Conservation (phyloP, 768 basidiomycete species). For the Ephemerocybe angulata region DNA sequence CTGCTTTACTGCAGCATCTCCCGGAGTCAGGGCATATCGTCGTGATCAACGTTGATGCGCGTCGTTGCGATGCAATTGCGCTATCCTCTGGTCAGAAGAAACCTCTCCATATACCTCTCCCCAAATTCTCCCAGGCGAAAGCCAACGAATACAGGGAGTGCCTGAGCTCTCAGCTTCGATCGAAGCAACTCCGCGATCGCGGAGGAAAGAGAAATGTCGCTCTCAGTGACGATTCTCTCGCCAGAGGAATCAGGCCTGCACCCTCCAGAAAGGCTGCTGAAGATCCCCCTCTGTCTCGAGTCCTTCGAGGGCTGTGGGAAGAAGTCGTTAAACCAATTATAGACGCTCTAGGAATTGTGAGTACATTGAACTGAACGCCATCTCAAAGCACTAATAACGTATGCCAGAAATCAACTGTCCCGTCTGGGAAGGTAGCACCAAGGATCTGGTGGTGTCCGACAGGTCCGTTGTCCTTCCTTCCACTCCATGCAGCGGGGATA, state of each 20-base stretch:
- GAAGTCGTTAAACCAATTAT: slow-evolving; percentile 9
- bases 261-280: background rate
- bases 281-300: background rate
- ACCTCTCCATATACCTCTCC: slow-evolving; percentile 13
- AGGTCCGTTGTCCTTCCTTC: slow-evolving; percentile 20
- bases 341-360: background rate
- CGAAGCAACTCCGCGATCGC: too few species aligned
- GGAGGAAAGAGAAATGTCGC: too few species aligned
- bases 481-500: slow-evolving; percentile 17
- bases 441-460: slow-evolving; percentile 28
- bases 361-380: too few species aligned
- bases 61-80: slow-evolving; percentile 21
- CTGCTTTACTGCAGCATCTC: slow-evolving; percentile 9
- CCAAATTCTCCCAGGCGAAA: too few species aligned
- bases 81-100: slow-evolving; percentile 5
- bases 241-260: too few species aligned
- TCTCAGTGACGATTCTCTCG: too few species aligned
- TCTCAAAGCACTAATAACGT: too few species aligned
- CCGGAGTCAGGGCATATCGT: slow-evolving; percentile 17
- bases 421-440: background rate
- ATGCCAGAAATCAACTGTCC: background rate
- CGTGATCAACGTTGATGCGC: slow-evolving; percentile 15
- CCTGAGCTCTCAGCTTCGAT: too few species aligned
- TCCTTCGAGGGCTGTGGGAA: slow-evolving; percentile 2
- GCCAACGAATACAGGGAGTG: too few species aligned